phyloP scores from a whole-genome alignment of 202 grass and related monocot species.

The Musa balbisiana region DNA sequence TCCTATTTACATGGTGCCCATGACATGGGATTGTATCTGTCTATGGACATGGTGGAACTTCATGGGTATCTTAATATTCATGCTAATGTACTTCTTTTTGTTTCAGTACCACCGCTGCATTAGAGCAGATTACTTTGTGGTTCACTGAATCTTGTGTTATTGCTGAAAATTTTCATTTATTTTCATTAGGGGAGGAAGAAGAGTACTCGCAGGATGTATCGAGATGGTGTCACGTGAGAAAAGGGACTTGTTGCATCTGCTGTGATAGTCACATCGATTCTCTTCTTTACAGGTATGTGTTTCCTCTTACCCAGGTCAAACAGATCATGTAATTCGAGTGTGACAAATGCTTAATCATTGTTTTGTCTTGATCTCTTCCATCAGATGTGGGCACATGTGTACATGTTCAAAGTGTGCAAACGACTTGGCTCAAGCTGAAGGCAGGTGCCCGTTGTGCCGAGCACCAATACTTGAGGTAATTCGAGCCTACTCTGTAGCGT shows the following conservation, averaged over 20 bases:
- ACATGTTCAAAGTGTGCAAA: slow-evolving; percentile 74
- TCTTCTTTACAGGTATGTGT: slow-evolving; percentile 67
- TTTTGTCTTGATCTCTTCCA: not conserved
- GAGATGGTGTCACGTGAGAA: slow-evolving; percentile 59
- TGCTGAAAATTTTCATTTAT: not conserved
- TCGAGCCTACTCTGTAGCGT: slow-evolving; percentile 76
- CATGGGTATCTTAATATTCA: not conserved
- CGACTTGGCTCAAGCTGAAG: slow-evolving; percentile 57
- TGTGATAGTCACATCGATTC: slow-evolving; percentile 84
- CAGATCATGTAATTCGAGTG: not conserved
- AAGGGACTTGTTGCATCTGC: slow-evolving; percentile 85
- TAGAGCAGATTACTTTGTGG: not conserved
- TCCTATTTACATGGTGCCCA: not conserved
- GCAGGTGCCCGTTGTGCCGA: slow-evolving; percentile 81
- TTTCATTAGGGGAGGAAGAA: slow-evolving; percentile 15
- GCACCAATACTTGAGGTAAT: slow-evolving; percentile 84
- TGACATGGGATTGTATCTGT: not conserved
- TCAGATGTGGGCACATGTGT: slow-evolving; percentile 95
- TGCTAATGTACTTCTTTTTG: not conserved
- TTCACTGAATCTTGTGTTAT: too few species aligned
- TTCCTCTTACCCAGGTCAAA: not conserved
- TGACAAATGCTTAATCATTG: not conserved
- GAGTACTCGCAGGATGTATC: slow-evolving; percentile 32
- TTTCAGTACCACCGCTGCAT: too few species aligned
- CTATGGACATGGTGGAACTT: not conserved